A percentile compares a stretch with the other conserved stretches of the same genome.
These are phyloP conservation scores for Fragaria vesca DNA, from an alignment of 306 rosid genomes.

Conservation along the genomic window DNA sequence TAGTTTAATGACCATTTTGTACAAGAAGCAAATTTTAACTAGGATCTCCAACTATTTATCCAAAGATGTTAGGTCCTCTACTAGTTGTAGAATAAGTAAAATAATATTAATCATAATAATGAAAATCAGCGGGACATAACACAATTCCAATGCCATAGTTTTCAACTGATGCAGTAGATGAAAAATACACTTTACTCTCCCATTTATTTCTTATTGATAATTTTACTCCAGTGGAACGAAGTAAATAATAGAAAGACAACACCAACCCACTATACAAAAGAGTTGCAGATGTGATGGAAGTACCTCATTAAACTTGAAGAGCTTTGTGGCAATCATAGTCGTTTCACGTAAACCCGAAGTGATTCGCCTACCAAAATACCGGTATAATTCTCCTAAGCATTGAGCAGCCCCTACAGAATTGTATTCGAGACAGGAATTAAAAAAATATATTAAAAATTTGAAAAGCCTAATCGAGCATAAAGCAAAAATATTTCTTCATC, in stretches of 20 bases:
- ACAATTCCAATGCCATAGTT: neutral
- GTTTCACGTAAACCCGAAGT: constrained; percentile 93
- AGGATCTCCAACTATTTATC: constrained; percentile 3
- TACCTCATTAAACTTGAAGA: constrained; percentile 81
- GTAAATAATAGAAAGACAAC: neutral
- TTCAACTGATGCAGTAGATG: neutral
- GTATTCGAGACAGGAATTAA: constrained; percentile 16
- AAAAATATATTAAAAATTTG: no score
- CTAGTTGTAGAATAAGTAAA: neutral
- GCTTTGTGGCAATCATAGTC: constrained; percentile 73
- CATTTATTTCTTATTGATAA: neutral
- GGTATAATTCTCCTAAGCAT: constrained; percentile 88
- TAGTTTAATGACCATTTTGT: neutral
- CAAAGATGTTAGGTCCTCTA: neutral
- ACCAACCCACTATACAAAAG: constrained; percentile 8
- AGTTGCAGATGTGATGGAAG: constrained; percentile 26
- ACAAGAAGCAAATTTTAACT: neutral
- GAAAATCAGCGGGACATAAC: neutral
- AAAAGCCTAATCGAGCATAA: neutral
- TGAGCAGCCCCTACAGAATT: constrained; percentile 72
- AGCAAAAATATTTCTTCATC: neutral
- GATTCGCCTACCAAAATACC: constrained; percentile 89
- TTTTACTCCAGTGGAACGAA: neutral
- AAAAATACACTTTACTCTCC: neutral
- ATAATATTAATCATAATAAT: neutral